Evolutionary conservation across 108 stramenopile genomes (phyloP).

Genomic region (Fistulifera pelliculosa): DNA sequence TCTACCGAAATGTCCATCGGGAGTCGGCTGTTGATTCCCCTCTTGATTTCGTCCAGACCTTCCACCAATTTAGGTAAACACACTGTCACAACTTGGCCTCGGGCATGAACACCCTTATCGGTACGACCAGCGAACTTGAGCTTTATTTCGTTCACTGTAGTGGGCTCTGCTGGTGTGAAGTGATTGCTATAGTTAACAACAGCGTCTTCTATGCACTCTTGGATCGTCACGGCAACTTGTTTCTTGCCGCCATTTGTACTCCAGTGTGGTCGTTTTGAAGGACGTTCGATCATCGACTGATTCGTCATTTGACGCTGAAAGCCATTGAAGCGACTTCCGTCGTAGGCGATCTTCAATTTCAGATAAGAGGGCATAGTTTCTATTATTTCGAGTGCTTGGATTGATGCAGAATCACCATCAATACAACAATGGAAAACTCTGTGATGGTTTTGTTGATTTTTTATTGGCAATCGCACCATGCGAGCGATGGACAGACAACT

Average conservation of each 20-base stretch:
- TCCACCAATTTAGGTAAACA: slow-evolving; percentile 32
- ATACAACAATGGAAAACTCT: no score
- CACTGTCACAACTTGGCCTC: slow-evolving; percentile 68
- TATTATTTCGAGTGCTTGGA: no score
- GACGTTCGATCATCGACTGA: background rate
- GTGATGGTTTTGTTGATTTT: no score
- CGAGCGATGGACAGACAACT: no score
- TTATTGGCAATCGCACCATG: no score
- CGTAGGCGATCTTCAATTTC: slow-evolving; percentile 56
- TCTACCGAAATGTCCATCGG: slow-evolving; percentile 57
- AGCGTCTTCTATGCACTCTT: slow-evolving; percentile 57
- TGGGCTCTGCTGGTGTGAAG: background rate
- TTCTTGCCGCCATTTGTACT: slow-evolving; percentile 12
- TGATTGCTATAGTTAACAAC: slow-evolving; percentile 31
- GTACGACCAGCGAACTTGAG: slow-evolving; percentile 66
- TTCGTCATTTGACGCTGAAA: slow-evolving; percentile 62
- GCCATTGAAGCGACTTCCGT: slow-evolving; percentile 62
- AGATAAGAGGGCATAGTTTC: no score
- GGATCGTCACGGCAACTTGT: slow-evolving; percentile 40
- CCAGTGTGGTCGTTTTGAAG: slow-evolving; percentile 16
- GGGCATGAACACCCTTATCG: slow-evolving; percentile 75
- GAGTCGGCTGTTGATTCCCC: slow-evolving; percentile 64
- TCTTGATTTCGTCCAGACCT: slow-evolving; percentile 48
- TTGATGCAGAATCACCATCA: no score
- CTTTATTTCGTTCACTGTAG: slow-evolving; percentile 19